Evolutionary conservation across 768 basidiomycete genomes (phyloP).

Genomic region (Coprinellus aureogranulatus): DNA sequence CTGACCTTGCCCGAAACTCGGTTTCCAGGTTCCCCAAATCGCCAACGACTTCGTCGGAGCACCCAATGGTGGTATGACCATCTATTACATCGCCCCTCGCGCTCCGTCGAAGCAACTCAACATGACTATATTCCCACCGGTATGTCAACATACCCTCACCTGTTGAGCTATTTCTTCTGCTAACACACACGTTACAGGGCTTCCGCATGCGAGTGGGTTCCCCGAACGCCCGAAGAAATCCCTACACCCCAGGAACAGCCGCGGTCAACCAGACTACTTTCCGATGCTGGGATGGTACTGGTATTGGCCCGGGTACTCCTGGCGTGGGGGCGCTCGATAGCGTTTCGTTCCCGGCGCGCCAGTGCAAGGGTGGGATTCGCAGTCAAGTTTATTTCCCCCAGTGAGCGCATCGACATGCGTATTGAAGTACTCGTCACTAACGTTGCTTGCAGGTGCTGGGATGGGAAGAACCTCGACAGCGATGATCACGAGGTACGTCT

Average conservation of each 20-base stretch:
- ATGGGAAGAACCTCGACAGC: conserved; percentile 9
- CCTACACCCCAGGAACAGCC: background rate
- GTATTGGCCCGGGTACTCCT: conserved; percentile 9
- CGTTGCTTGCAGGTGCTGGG: conserved; percentile 6
- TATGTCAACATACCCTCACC: too few species aligned
- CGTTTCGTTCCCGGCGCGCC: background rate
- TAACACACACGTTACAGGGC: too few species aligned
- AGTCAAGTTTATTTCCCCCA: conserved; percentile 11
- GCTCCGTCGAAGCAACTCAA: conserved; percentile 1
- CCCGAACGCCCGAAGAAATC: background rate
- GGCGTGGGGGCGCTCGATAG: conserved; percentile 6
- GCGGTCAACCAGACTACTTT: conserved; percentile 10
- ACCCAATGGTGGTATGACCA: conserved; percentile 2
- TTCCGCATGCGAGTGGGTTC: conserved; percentile 9
- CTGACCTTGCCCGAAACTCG: background rate
- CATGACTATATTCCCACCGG: background rate
- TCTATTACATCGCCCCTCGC: conserved; percentile 4
- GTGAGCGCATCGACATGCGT: background rate
- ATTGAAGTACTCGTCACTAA: background rate
- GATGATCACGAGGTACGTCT: conserved; percentile 1
- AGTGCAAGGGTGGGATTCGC: conserved; percentile 5
- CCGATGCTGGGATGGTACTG: conserved; percentile 12
- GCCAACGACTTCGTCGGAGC: background rate
- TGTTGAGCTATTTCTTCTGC: too few species aligned
- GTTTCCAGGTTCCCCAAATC: conserved; percentile 8